Conservation (phyloP, 2,329 filamentous ascomycete genomes). For the Epichloe coenophiala region DNA sequence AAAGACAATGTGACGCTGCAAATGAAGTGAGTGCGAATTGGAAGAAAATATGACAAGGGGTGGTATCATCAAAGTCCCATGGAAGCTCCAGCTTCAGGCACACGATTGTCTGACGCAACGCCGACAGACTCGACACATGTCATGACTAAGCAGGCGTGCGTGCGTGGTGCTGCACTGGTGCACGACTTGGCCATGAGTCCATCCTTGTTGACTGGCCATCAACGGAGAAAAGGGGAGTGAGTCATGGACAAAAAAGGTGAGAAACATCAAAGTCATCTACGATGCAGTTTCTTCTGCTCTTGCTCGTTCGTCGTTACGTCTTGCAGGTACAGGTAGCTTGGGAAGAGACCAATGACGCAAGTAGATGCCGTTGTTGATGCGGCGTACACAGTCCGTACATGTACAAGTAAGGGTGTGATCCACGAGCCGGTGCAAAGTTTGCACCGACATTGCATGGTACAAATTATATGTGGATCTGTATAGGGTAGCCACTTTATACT, state of each 20-base stretch:
- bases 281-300: background rate
- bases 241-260: background rate
- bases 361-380: background rate
- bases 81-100: background rate
- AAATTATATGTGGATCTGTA: too few relatives aligned
- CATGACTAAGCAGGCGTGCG: constrained; percentile 2
- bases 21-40: background rate
- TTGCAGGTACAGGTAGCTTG: background rate
- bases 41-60: background rate
- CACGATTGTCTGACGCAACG: background rate
- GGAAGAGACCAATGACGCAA: background rate
- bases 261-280: background rate
- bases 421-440: too few relatives aligned
- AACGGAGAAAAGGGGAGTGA: background rate
- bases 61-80: background rate
- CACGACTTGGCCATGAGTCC: background rate
- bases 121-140: background rate
- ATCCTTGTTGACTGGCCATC: background rate
- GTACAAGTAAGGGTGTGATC: too few relatives aligned
- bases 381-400: too few relatives aligned
- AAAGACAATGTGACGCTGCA: background rate
- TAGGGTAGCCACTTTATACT: too few relatives aligned
- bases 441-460: too few relatives aligned
- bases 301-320: background rate
- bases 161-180: too few relatives aligned